These are phyloP conservation scores for Rhypophila decipiens DNA, from an alignment of 495 filamentous ascomycete species.

Conservation along the genomic window DNA sequence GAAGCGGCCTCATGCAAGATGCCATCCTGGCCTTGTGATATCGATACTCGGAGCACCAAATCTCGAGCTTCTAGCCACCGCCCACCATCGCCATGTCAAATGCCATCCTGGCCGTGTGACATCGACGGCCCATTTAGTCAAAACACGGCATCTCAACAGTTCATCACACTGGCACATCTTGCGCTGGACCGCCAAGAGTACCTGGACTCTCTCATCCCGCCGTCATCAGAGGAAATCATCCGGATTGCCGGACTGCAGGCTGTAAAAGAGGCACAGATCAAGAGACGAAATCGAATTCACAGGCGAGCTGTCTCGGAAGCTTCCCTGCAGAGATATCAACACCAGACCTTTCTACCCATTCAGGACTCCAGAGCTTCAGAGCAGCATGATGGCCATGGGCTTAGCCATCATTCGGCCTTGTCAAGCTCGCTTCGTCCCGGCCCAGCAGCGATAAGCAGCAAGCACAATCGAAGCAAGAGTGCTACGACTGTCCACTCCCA, in stretches of 20 bases:
- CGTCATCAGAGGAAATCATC: slow-evolving; percentile 35
- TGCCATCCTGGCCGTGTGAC: no score
- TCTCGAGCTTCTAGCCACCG: no score
- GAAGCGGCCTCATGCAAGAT: not conserved
- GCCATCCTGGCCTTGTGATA: not conserved
- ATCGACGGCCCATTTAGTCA: not conserved
- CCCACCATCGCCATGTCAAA: not conserved
- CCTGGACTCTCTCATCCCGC: slow-evolving; percentile 40
- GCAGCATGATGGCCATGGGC: no score
- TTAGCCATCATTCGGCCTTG: no score
- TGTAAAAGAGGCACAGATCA: slow-evolving; percentile 39
- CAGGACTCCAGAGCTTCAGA: no score
- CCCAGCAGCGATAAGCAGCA: slow-evolving; percentile 11
- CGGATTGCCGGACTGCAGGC: slow-evolving; percentile 39
- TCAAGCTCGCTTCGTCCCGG: no score
- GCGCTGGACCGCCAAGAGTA: slow-evolving; percentile 32
- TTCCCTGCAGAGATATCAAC: no score
- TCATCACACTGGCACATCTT: not conserved
- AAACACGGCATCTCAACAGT: no score
- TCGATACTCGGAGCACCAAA: no score
- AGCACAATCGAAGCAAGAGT: slow-evolving; percentile 28
- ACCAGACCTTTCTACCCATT: no score
- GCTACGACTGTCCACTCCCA: slow-evolving; percentile 56
- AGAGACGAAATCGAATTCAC: no score
- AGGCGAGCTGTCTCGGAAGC: no score